phyloP scores from a whole-genome alignment of 495 filamentous ascomycete genomes.

The Aspergillus cavernicola region DNA sequence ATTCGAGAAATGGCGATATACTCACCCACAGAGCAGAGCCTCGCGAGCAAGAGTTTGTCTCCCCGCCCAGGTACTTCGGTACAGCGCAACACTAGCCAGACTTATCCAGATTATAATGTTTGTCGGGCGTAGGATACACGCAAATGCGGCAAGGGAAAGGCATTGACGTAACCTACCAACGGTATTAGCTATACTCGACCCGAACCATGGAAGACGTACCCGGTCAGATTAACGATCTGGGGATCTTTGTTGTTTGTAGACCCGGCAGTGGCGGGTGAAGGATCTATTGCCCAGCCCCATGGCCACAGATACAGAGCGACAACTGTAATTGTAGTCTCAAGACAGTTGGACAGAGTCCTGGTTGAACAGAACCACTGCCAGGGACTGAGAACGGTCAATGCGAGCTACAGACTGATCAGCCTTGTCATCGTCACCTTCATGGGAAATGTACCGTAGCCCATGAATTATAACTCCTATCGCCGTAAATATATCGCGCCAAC shows the following conservation, averaged over 20 bases:
- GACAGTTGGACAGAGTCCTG: conserved; percentile 86
- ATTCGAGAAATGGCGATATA: conserved; percentile 1
- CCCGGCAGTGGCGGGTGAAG: background rate
- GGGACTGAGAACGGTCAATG: conserved; percentile 73
- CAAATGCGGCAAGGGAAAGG: conserved; percentile 71
- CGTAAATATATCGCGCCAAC: conserved; percentile 70
- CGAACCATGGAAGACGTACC: conserved; percentile 7
- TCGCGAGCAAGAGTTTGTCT: conserved; percentile 57
- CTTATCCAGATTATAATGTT: conserved; percentile 82
- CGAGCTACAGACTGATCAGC: conserved; percentile 34
- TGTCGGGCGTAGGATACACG: conserved; percentile 85
- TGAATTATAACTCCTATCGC: conserved; percentile 56
- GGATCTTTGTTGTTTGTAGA: background rate
- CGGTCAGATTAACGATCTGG: conserved; percentile 10
- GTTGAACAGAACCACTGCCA: conserved; percentile 98
- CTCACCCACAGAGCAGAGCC: conserved; percentile 64
- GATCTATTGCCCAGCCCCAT: conserved; percentile 58
- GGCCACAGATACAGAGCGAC: conserved; percentile 82
- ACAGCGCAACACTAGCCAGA: conserved; percentile 44
- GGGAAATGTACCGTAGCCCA: conserved; percentile 60
- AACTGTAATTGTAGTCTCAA: conserved; percentile 84
- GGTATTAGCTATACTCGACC: background rate
- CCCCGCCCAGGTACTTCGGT: conserved; percentile 36
- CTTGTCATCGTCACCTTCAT: background rate
- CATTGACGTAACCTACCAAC: conserved; percentile 55